These are phyloP conservation scores for Thecaphora frezii DNA, from an alignment of 1,284 basidiomycete genomes.

Conservation along the genomic window DNA sequence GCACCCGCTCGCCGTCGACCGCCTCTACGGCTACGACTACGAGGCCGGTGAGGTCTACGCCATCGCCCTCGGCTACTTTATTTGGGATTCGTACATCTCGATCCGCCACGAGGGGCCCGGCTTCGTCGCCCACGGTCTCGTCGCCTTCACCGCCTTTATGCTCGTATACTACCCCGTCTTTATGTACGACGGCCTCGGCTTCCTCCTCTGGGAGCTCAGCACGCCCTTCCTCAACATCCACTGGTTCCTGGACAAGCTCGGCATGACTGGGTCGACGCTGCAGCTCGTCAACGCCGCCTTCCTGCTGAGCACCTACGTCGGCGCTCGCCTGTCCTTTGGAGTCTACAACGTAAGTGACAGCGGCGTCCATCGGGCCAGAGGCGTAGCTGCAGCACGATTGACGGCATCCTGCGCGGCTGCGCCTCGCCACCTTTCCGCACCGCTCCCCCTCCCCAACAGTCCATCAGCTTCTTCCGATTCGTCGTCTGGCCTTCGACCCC, in stretches of 20 bases:
- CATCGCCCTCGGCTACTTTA: slow-evolving; percentile 53
- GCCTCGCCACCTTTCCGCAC: not conserved
- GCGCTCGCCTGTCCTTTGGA: slow-evolving; percentile 56
- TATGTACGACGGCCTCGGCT: slow-evolving; percentile 58
- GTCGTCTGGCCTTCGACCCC: slow-evolving; percentile 42
- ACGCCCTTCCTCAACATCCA: slow-evolving; percentile 61
- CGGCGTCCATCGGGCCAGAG: no score
- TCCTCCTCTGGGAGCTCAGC: slow-evolving; percentile 59
- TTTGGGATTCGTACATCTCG: slow-evolving; percentile 58
- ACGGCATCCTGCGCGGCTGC: not conserved
- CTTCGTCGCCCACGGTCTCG: slow-evolving; percentile 59
- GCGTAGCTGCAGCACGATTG: slow-evolving; percentile 12
- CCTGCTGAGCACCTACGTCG: slow-evolving; percentile 54
- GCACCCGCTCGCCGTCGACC: slow-evolving; percentile 30
- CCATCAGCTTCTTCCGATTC: slow-evolving; percentile 45
- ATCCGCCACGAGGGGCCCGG: slow-evolving; percentile 56
- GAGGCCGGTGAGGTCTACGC: slow-evolving; percentile 47
- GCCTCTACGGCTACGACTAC: slow-evolving; percentile 55
- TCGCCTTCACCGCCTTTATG: slow-evolving; percentile 52
- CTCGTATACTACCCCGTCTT: slow-evolving; percentile 58
- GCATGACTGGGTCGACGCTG: slow-evolving; percentile 54
- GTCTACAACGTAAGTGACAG: slow-evolving; percentile 56
- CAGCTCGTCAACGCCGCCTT: slow-evolving; percentile 60
- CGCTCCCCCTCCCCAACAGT: slow-evolving; percentile 7
- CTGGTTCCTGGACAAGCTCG: slow-evolving; percentile 61